Conservation (phyloP, 768 basidiomycete genomes). For the Cubamyces sp. region DNA sequence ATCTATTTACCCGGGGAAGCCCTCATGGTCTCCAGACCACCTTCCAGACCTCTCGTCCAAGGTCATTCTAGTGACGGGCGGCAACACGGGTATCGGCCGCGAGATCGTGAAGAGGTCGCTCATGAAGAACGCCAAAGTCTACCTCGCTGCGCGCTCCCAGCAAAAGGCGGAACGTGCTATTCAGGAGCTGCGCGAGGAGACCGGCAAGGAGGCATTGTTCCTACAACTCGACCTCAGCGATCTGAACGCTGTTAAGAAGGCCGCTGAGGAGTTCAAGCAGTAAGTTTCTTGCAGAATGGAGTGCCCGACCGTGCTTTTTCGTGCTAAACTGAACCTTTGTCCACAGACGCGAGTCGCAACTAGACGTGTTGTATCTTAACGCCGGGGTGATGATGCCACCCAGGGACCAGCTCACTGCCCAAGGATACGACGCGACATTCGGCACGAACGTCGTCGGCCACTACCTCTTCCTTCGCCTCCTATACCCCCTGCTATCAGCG, state of each 20-base stretch:
- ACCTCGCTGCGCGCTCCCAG: slow-evolving; percentile 52
- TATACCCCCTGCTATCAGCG: slow-evolving; percentile 47
- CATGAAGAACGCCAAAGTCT: slow-evolving; percentile 63
- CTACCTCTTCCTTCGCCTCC: slow-evolving; percentile 31
- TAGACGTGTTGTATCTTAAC: slow-evolving; percentile 54
- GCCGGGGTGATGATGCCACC: slow-evolving; percentile 52
- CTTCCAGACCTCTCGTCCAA: slow-evolving; percentile 49
- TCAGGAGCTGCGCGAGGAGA: slow-evolving; percentile 47
- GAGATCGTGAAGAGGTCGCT: slow-evolving; percentile 60
- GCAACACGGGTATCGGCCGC: slow-evolving; percentile 56
- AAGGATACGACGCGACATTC: slow-evolving; percentile 58
- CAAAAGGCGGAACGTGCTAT: slow-evolving; percentile 53
- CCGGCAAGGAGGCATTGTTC: slow-evolving; percentile 44
- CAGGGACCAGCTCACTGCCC: slow-evolving; percentile 42
- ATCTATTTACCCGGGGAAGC: slow-evolving; percentile 7
- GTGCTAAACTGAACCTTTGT: not conserved
- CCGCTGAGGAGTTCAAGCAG: slow-evolving; percentile 44
- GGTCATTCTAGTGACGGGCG: slow-evolving; percentile 42
- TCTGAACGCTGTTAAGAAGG: slow-evolving; percentile 38
- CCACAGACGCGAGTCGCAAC: slow-evolving; percentile 44
- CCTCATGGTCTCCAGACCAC: slow-evolving; percentile 46
- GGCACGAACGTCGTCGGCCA: slow-evolving; percentile 57
- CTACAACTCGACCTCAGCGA: slow-evolving; percentile 47
- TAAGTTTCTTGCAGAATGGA: slow-evolving; percentile 11
- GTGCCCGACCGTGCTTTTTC: no score